These are phyloP conservation scores for Lactarius vividus DNA, from an alignment of 768 basidiomycete species.

Conservation along the genomic window DNA sequence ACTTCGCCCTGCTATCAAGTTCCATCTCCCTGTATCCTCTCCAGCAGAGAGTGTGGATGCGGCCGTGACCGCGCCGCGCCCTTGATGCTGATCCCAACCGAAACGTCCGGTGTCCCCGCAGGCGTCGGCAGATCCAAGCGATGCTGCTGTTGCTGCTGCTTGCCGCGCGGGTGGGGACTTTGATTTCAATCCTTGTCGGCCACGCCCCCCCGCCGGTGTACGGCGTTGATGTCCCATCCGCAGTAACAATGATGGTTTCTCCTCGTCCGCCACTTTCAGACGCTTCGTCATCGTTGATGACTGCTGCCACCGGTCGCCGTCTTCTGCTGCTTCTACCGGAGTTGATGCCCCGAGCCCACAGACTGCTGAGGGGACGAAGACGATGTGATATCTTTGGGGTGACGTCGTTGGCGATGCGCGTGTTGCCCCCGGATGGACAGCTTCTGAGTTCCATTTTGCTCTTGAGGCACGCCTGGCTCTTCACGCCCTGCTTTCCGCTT, in stretches of 20 bases:
- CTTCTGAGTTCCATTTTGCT: not conserved
- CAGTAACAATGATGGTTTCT: constrained; percentile 18
- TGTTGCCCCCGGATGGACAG: constrained; percentile 23
- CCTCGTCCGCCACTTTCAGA: constrained; percentile 13
- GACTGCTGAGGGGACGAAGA: not conserved
- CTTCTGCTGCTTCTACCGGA: constrained; percentile 2
- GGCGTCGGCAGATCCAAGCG: not conserved
- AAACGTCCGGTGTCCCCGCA: not conserved
- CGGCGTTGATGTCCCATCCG: constrained; percentile 16
- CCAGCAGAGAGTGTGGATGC: constrained; percentile 20
- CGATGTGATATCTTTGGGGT: not conserved
- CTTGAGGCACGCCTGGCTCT: not conserved
- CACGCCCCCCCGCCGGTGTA: not conserved
- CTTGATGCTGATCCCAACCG: constrained; percentile 24
- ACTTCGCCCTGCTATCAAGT: not conserved
- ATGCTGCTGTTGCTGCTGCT: not conserved
- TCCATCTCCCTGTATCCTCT: constrained; percentile 24
- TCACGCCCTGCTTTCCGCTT: constrained; percentile 9
- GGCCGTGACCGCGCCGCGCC: constrained; percentile 22
- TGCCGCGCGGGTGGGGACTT: not conserved
- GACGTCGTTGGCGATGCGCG: constrained; percentile 13
- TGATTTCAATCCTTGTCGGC: constrained; percentile 3
- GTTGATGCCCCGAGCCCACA: constrained; percentile 8
- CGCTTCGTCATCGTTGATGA: constrained; percentile 6
- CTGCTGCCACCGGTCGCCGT: not conserved